A percentile compares a stretch with the other conserved stretches of the same genome.
These are phyloP conservation scores for Hydnomerulius pinastri DNA, from an alignment of 768 basidiomycete species.

Conservation along the genomic window DNA sequence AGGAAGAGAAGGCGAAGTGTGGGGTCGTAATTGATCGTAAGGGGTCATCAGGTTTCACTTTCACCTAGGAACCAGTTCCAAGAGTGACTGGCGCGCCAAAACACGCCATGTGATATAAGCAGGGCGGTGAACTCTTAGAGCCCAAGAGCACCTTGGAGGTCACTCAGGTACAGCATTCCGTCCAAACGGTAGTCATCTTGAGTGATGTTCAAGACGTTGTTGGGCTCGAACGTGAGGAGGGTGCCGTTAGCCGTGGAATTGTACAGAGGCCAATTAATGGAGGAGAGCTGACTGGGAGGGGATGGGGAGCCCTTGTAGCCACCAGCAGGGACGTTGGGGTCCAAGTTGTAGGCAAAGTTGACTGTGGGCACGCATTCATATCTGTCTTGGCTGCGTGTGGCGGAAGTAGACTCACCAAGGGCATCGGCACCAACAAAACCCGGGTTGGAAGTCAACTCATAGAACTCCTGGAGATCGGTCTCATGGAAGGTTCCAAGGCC, in stretches of 20 bases:
- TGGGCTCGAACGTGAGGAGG: conserved; percentile 14
- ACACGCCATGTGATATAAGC: too few species aligned
- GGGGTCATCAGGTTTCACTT: not conserved
- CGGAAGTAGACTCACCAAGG: not conserved
- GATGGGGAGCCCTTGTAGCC: not conserved
- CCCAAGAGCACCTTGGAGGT: conserved; percentile 1
- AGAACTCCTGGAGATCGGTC: conserved; percentile 12
- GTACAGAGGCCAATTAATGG: conserved; percentile 15
- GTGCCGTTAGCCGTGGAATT: conserved; percentile 1
- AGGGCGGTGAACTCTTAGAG: too few species aligned
- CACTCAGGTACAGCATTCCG: conserved; percentile 2
- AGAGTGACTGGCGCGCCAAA: too few species aligned
- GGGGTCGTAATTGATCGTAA: not conserved
- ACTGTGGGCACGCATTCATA: conserved; percentile 10
- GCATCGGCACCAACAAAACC: conserved; percentile 17
- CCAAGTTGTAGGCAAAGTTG: conserved; percentile 24
- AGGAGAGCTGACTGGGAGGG: conserved; percentile 2
- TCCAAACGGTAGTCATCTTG: conserved; percentile 12
- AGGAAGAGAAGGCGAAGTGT: not conserved
- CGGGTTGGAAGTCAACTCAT: conserved; percentile 8
- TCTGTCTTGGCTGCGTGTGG: not conserved
- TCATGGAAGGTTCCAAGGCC: conserved; percentile 28
- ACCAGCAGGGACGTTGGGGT: conserved; percentile 25
- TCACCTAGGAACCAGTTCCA: not conserved
- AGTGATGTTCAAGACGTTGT: conserved; percentile 11